Evolutionary conservation across 306 rosid genomes (phyloP), one percentile per base, ranked within the genome.

Genomic region (Quercus rubra): DNA sequence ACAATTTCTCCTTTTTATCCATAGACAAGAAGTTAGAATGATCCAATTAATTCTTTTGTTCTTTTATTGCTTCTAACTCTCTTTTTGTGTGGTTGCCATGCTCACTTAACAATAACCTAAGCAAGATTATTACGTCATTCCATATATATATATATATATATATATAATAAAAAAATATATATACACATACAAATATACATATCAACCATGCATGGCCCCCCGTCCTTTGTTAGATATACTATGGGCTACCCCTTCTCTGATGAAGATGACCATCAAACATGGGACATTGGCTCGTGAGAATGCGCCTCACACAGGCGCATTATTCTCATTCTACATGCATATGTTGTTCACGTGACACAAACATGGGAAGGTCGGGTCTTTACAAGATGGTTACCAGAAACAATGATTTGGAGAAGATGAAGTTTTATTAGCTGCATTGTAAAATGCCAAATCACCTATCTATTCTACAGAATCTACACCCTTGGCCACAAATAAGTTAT

Each of bases 271-370:
- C 63, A 76, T 76, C 62, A 79, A 59, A 43, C 63, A 80, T 80
- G 85, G 79, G 86, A 87, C 90, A 90, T 82, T 61, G 84, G 78
- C 88, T 83, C 86, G 80, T 85, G 82, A 71, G 78, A 20, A 28
- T 46, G 25, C 75, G 46, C 46, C 46, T 75, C 12, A 74, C 82
- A 79, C 73, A 61, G 76, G 28, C 75, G 75, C 71, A 74, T 52
- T 41, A 83, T 43, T n/a, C 30, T 80, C 78, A 31, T 52, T 70
- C 55, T 28, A 19, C 81, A 54, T 85, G 89, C 92, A 86, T 84
- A 89, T 91, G 90, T 80, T 55, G 18, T 80, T 88, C 94, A 88
- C 94, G 91, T 91, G 96, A 86, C 79, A 49, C 83, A 82, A 83
- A 84, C 93, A 89, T 89, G 90, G 72, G 64, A 25, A 84, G 94